Evolutionary conservation across 768 basidiomycete species (phyloP), one percentile per base, ranked within the genome.

Genomic region (Chalciporus sphaerocephalus): DNA sequence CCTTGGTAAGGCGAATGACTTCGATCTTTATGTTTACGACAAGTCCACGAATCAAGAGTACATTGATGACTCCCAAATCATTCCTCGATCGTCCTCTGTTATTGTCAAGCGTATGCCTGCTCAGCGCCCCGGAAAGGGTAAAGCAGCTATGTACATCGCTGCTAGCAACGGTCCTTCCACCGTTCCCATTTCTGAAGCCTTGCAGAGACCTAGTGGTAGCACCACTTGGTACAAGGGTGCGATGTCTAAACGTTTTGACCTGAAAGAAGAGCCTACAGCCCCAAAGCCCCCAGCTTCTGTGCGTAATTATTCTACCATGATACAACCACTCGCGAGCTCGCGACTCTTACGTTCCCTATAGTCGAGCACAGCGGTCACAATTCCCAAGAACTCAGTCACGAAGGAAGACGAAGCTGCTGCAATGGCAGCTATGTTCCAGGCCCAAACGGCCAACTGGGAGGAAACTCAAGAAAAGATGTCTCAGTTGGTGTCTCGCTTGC

Each of bases 391-490:
- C 38, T 59, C 65, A 15, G 76, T 75, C 17, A 71, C 75, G 2
- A 74, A 78, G 52, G 78, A 81, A 39, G 95, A 96, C 52, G 96
- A 98, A 65, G 89, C 87, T 23, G 89, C 87, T n/a, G 87, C 91
- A 27, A 89, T 99, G 76, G 87, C 86, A n/a, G 94, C 94, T 56
- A 96, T 99, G 90, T 94, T 98, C 67, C 86, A 90, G 67, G 88
- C 88, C 49, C 89, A 92, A 69, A 83, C 84, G 32, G 84, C 89
- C 53, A 90, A 93, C 69, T 99, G 95, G 96, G 88, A 96, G 74
- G 89, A 94, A 79, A 87, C 93, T 62, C 92, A 97, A 73, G 93
- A 97, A 78, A 92, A 95, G 79, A 97, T 99, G 94, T 87, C 93
- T 64, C 85, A 92, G 96, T 99, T 76, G 75, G 94, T 93, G 74